Percentiles rank a stretch among this genome's conserved stretches.
Evolutionary conservation across 164 flowering plant genomes (phyloP).

Genomic region (Protea cynaroides): DNA sequence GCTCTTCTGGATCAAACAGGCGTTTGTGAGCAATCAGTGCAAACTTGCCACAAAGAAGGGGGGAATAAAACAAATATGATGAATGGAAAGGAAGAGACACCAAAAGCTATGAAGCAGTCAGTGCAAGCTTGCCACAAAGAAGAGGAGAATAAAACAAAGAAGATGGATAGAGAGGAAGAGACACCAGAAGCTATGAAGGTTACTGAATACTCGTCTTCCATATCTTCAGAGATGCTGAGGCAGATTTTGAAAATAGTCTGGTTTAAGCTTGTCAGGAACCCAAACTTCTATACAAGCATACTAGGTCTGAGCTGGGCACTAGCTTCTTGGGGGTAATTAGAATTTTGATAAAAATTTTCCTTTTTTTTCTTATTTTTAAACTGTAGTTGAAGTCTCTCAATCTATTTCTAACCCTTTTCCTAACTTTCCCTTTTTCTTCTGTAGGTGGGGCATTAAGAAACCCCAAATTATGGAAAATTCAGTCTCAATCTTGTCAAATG

Average conservation of each 20-base stretch:
- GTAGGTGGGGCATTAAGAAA: slow-evolving; percentile 30
- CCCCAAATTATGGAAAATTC: slow-evolving; percentile 32
- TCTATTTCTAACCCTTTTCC: not conserved
- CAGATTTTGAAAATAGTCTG: slow-evolving; percentile 29
- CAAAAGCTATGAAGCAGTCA: slow-evolving; percentile 9
- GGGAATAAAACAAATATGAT: slow-evolving; percentile 1
- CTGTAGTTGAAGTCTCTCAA: not conserved
- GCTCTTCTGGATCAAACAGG: slow-evolving; percentile 8
- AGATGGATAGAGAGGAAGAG: slow-evolving; percentile 1
- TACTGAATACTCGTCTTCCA: not conserved
- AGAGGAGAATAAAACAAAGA: slow-evolving; percentile 4
- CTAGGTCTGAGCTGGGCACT: slow-evolving; percentile 38
- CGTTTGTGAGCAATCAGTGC: slow-evolving; percentile 14
- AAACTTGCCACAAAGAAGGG: slow-evolving; percentile 17
- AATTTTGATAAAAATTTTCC: not conserved
- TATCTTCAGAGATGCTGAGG: slow-evolving; percentile 17
- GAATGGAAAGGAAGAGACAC: slow-evolving; percentile 1
- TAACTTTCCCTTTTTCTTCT: not conserved
- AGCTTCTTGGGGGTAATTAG: slow-evolving; percentile 23
- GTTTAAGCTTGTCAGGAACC: slow-evolving; percentile 34
- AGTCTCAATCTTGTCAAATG: slow-evolving; percentile 31
- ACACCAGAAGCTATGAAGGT: not conserved
- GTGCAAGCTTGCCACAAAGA: slow-evolving; percentile 17
- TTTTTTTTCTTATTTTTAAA: not conserved
- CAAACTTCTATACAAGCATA: slow-evolving; percentile 39